Evolutionary conservation across 805 yeast genomes (phyloP).

Genomic region (Nakazawaea peltata): DNA sequence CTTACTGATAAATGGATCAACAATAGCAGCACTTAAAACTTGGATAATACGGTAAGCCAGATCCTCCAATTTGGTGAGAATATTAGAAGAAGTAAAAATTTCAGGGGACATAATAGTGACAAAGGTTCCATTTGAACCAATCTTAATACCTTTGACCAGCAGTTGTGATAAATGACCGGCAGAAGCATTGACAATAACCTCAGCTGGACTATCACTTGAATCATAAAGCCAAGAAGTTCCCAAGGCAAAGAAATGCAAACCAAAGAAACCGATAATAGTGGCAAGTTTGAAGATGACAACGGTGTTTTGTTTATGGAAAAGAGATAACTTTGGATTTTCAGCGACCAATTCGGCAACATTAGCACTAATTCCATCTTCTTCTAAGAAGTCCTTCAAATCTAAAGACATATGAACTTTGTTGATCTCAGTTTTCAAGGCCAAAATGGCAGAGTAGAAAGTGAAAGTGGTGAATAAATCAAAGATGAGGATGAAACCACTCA

Average conservation of each 20-base stretch:
- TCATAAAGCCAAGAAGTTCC: conserved; percentile 67
- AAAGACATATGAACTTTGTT: conserved; percentile 77
- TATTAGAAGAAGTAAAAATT: conserved; percentile 49
- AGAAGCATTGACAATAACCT: conserved; percentile 9
- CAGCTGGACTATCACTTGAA: conserved; percentile 18
- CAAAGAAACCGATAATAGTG: conserved; percentile 49
- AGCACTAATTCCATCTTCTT: conserved; percentile 86
- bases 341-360: conserved; percentile 69
- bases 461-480: conserved; percentile 67
- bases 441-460: conserved; percentile 77
- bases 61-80: conserved; percentile 56
- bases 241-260: conserved; percentile 58
- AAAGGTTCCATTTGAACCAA: conserved; percentile 35
- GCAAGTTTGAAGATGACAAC: conserved; percentile 53
- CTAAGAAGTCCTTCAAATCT: conserved; percentile 67
- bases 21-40: conserved; percentile 57
- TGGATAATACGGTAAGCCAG: conserved; percentile 41
- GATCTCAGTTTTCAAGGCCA: conserved; percentile 85
- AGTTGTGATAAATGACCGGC: conserved; percentile 28
- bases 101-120: conserved; percentile 52
- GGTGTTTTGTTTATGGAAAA: conserved; percentile 28
- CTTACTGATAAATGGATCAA: conserved; percentile 76
- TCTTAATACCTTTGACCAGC: conserved; percentile 33
- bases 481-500: conserved; percentile 60
- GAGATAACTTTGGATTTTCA: conserved; percentile 21